phyloP scores from a whole-genome alignment of 2,329 filamentous ascomycete genomes.

The Pseudogymnoascus sp. region DNA sequence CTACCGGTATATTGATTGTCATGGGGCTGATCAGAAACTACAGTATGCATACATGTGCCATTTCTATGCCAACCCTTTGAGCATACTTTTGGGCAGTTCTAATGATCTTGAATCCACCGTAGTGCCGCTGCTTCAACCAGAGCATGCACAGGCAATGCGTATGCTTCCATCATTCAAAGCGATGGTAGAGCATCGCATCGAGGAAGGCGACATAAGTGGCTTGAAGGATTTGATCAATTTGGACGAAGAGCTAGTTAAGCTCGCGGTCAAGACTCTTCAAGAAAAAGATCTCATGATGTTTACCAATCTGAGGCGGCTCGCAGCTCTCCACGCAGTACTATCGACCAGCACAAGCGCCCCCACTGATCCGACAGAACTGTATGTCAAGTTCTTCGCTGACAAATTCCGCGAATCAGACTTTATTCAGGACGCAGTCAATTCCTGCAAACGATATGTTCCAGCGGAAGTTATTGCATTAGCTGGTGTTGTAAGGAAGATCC shows the following conservation, averaged over 20 bases:
- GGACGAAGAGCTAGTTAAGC: background rate
- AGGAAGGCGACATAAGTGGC: slow-evolving; percentile 33
- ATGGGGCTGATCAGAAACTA: slow-evolving; percentile 14
- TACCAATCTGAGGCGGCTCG: background rate
- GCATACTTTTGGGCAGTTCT: slow-evolving; percentile 46
- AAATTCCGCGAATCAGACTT: slow-evolving; percentile 46
- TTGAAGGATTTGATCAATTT: background rate
- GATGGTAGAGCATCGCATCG: slow-evolving; percentile 42
- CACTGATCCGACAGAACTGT: slow-evolving; percentile 39
- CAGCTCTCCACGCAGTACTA: background rate
- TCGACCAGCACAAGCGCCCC: background rate
- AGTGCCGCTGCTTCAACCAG: slow-evolving; percentile 38
- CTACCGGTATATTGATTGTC: background rate
- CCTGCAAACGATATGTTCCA: slow-evolving; percentile 53
- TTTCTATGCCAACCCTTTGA: slow-evolving; percentile 71
- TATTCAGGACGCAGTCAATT: slow-evolving; percentile 35
- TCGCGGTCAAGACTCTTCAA: background rate
- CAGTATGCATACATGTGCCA: slow-evolving; percentile 82
- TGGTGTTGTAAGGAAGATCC: slow-evolving; percentile 31
- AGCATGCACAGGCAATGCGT: slow-evolving; percentile 60
- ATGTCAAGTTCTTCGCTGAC: slow-evolving; percentile 51
- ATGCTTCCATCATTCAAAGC: slow-evolving; percentile 60
- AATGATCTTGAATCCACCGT: slow-evolving; percentile 27
- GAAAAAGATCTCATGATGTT: background rate
- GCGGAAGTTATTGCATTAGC: slow-evolving; percentile 39